phyloP scores from a whole-genome alignment of 2,329 filamentous ascomycete species.

The Ophiostoma sp. region DNA sequence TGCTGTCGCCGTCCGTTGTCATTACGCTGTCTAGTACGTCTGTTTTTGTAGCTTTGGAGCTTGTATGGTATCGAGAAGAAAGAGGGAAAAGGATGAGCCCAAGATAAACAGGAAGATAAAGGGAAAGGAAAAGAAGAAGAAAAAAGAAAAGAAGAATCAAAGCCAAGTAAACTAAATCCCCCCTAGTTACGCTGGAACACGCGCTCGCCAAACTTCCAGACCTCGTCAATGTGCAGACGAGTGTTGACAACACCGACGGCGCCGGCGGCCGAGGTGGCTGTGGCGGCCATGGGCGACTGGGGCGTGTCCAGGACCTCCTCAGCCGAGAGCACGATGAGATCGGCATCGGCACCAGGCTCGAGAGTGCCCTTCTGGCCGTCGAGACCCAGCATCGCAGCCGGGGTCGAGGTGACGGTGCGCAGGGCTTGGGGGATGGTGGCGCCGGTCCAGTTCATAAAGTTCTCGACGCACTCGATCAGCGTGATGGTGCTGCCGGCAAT shows the following conservation, averaged over 20 bases:
- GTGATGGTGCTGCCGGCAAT: conserved; percentile 72
- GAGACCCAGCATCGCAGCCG: conserved; percentile 69
- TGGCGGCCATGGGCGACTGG: conserved; percentile 17
- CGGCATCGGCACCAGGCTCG: conserved; percentile 58
- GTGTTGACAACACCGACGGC: conserved; percentile 19
- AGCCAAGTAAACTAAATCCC: not conserved
- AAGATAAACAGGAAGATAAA: not conserved
- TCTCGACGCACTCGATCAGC: conserved; percentile 75
- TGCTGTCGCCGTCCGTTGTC: not conserved
- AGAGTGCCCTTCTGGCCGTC: conserved; percentile 61
- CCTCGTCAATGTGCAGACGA: conserved; percentile 62
- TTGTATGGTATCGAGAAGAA: not conserved
- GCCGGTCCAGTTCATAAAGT: conserved; percentile 72
- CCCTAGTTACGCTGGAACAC: conserved; percentile 33
- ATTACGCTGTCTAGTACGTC: conserved; percentile 2
- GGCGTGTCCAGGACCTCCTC: conserved; percentile 30
- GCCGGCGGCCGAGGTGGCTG: conserved; percentile 15
- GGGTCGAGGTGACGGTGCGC: conserved; percentile 67
- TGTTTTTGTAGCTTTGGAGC: not conserved
- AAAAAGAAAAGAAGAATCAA: not conserved
- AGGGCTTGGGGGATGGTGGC: conserved; percentile 62
- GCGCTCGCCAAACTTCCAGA: conserved; percentile 69
- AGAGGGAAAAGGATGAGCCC: not conserved
- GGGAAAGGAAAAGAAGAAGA: not conserved
- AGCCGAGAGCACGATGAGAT: conserved; percentile 63